phyloP scores from a whole-genome alignment of 306 rosid genomes.

The Aeschynomene evenia region DNA sequence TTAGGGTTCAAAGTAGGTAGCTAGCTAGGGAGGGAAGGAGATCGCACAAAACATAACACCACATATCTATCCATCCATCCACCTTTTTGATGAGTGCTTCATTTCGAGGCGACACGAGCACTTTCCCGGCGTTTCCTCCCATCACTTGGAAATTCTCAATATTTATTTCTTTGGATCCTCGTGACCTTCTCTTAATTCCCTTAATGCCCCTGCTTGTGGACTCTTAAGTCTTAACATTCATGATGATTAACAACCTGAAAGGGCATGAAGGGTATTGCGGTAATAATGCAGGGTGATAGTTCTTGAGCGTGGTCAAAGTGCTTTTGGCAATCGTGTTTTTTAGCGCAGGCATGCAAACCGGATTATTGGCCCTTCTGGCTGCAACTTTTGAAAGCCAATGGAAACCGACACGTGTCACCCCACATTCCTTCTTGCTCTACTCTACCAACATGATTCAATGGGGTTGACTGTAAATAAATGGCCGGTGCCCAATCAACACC shows the following conservation, averaged over 20 bases:
- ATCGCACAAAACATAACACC: conserved; percentile 31
- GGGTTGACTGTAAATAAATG: conserved; percentile 31
- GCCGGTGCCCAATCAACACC: conserved; percentile 30
- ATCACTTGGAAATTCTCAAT: conserved; percentile 61
- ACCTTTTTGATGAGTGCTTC: conserved; percentile 48
- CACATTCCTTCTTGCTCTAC: conserved; percentile 40
- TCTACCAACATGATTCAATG: conserved; percentile 26
- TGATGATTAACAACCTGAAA: too few relatives aligned
- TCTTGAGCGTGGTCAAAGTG: conserved; percentile 44
- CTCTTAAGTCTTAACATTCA: too few relatives aligned
- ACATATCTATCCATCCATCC: conserved; percentile 31
- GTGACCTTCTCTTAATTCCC: conserved; percentile 44
- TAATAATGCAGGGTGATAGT: background rate
- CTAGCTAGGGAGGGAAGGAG: background rate
- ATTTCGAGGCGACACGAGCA: conserved; percentile 98
- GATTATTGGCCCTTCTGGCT: conserved; percentile 45
- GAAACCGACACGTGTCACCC: conserved; percentile 42
- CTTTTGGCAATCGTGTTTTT: conserved; percentile 8
- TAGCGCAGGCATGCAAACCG: conserved; percentile 53
- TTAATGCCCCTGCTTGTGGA: too few relatives aligned
- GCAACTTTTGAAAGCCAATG: conserved; percentile 20
- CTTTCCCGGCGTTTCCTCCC: conserved; percentile 98
- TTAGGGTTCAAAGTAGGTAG: conserved; percentile 27
- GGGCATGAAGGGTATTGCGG: conserved; percentile 1
- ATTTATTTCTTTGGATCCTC: conserved; percentile 57